These are phyloP conservation scores for Apiotrichum laibachii DNA, from an alignment of 1,284 basidiomycete genomes.

Conservation along the genomic window DNA sequence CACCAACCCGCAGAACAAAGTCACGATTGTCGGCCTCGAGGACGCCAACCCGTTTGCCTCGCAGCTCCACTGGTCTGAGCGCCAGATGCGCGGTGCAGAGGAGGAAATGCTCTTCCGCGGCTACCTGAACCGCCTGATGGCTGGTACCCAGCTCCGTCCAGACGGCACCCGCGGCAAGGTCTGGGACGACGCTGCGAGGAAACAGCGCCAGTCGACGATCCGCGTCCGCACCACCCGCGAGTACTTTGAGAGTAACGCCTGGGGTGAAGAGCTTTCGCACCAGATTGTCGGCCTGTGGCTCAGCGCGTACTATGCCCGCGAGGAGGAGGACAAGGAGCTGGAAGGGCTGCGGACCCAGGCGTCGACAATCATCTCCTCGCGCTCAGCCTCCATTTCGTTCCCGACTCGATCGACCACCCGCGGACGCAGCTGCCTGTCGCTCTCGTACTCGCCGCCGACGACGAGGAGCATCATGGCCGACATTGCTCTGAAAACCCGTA, in stretches of 20 bases:
- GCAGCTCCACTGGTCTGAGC: background rate
- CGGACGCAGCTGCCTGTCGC: background rate
- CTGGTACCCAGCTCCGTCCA: background rate
- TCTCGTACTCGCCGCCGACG: background rate
- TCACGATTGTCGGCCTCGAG: conserved; percentile 10
- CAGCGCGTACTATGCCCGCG: conserved; percentile 4
- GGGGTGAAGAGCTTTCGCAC: conserved; percentile 9
- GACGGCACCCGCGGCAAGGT: background rate
- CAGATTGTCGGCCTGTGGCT: conserved; percentile 11
- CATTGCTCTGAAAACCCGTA: background rate
- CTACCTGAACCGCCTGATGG: background rate
- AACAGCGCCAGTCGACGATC: background rate
- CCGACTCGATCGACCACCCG: background rate
- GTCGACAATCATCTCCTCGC: background rate
- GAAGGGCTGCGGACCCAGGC: background rate
- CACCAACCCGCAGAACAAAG: background rate
- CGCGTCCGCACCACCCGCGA: background rate
- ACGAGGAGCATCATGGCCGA: background rate
- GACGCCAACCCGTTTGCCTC: conserved; percentile 6
- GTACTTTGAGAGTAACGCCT: conserved; percentile 8
- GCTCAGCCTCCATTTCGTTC: background rate
- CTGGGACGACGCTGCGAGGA: background rate
- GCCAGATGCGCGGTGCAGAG: background rate
- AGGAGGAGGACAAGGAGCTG: background rate
- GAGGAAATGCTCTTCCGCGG: background rate